Conservation (phyloP, 2,329 filamentous ascomycete species). For the Ascochyta pisi region DNA sequence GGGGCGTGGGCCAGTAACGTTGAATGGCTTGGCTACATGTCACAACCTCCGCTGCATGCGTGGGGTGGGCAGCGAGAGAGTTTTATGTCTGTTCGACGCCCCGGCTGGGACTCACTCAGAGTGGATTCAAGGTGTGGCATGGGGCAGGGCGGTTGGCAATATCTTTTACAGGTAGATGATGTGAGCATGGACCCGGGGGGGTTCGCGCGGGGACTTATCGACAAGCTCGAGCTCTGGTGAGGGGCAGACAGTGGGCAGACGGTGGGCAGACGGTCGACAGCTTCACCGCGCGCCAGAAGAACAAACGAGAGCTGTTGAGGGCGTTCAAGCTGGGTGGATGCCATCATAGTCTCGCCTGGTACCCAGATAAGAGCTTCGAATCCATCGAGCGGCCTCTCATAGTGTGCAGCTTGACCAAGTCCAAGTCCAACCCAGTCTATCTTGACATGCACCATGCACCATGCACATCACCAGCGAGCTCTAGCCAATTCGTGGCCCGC, state of each 20-base stretch:
- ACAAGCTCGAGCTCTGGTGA: slow-evolving; percentile 13
- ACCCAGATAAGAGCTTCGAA: slow-evolving; percentile 10
- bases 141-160: slow-evolving; percentile 27
- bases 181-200: slow-evolving; percentile 14
- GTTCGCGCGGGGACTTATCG: slow-evolving; percentile 18
- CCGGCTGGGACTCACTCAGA: slow-evolving; percentile 6
- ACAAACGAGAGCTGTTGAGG: slow-evolving; percentile 1
- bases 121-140: slow-evolving; percentile 4
- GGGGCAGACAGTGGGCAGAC: slow-evolving; percentile 16
- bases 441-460: slow-evolving; percentile 10
- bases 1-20: slow-evolving; percentile 19
- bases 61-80: slow-evolving; percentile 30
- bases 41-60: slow-evolving; percentile 21
- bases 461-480: slow-evolving; percentile 28
- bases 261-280: slow-evolving; percentile 11
- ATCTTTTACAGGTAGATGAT: slow-evolving; percentile 24
- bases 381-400: neutral
- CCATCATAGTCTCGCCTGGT: slow-evolving; percentile 10
- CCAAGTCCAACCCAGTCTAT: slow-evolving; percentile 3
- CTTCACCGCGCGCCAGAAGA: slow-evolving; percentile 10
- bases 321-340: slow-evolving; percentile 1
- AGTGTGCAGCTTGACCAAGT: slow-evolving; percentile 2
- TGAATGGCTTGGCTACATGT: slow-evolving; percentile 22
- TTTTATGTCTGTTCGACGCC: slow-evolving; percentile 30
- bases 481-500: slow-evolving; percentile 31